These are phyloP conservation scores for Stephania cephalantha DNA, from an alignment of 164 flowering plant genomes.

Conservation along the genomic window DNA sequence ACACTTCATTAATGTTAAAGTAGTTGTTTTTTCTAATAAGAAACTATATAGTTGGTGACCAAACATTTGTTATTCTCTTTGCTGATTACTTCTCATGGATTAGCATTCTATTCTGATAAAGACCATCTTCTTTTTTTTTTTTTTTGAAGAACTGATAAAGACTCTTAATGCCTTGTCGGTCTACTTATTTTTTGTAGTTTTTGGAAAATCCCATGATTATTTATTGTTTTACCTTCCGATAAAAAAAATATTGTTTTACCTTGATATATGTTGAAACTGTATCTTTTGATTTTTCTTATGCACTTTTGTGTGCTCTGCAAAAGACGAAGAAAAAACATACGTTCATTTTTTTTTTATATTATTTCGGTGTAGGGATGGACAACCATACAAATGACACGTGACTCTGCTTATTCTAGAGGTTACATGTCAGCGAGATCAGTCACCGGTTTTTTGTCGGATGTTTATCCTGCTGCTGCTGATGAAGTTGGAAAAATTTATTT, in stretches of 20 bases:
- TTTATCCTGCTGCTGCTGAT: conserved; percentile 85
- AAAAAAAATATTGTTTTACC: neutral
- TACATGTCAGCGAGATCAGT: conserved; percentile 81
- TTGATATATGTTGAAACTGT: neutral
- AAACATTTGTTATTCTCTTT: too few relatives aligned
- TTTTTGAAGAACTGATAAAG: too few relatives aligned
- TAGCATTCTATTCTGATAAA: too few relatives aligned
- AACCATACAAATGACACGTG: conserved; percentile 79
- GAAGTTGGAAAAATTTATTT: conserved; percentile 85
- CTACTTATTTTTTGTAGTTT: too few relatives aligned
- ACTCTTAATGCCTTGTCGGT: too few relatives aligned
- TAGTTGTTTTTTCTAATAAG: too few relatives aligned
- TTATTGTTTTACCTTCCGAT: too few relatives aligned
- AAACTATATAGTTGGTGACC: too few relatives aligned
- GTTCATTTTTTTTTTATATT: neutral
- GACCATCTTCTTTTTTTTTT: too few relatives aligned
- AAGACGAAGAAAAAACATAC: neutral
- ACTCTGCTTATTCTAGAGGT: conserved; percentile 48
- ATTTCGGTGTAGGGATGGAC: conserved; percentile 67
- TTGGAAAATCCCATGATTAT: too few relatives aligned
- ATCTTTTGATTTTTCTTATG: neutral
- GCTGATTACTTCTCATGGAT: too few relatives aligned
- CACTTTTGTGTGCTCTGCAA: neutral
- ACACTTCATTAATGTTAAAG: too few relatives aligned
- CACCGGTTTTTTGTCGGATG: conserved; percentile 80